Conservation (phyloP, 1,284 basidiomycete genomes). For the Cystobasidium pallidum region DNA sequence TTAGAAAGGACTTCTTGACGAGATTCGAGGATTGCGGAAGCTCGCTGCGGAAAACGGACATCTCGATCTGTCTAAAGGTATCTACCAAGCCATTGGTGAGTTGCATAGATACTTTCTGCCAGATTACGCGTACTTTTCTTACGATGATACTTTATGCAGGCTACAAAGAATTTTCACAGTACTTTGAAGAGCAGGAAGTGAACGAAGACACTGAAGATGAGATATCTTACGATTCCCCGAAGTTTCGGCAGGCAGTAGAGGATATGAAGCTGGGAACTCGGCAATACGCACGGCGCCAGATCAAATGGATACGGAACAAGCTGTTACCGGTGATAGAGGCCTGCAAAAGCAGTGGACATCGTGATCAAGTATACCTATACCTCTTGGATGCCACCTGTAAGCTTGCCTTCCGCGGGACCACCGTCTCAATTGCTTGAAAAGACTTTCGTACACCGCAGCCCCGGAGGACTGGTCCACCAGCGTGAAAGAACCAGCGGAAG, state of each 20-base stretch:
- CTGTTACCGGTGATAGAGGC: slow-evolving; percentile 73
- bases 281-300: slow-evolving; percentile 88
- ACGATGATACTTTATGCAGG: slow-evolving; percentile 62
- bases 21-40: slow-evolving; percentile 66
- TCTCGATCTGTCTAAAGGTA: slow-evolving; percentile 65
- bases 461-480: slow-evolving; percentile 64
- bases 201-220: slow-evolving; percentile 51
- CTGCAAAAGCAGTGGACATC: slow-evolving; percentile 57
- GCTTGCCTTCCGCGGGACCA: neutral
- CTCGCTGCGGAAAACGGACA: slow-evolving; percentile 6
- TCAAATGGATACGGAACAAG: slow-evolving; percentile 91
- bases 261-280: slow-evolving; percentile 84
- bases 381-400: slow-evolving; percentile 77
- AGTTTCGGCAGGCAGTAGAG: slow-evolving; percentile 66
- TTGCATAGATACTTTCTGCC: neutral
- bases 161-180: slow-evolving; percentile 83
- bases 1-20: slow-evolving; percentile 79
- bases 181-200: slow-evolving; percentile 58
- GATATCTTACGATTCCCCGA: slow-evolving; percentile 54
- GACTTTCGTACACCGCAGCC: slow-evolving; percentile 57
- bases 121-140: no score
- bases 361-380: slow-evolving; percentile 57
- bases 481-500: slow-evolving; percentile 52
- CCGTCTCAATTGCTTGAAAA: neutral
- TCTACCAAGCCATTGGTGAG: slow-evolving; percentile 81